These are phyloP conservation scores for Sphagnum tenellum DNA, from an alignment of 225 moss, liverwort and hornwort species.

Conservation along the genomic window DNA sequence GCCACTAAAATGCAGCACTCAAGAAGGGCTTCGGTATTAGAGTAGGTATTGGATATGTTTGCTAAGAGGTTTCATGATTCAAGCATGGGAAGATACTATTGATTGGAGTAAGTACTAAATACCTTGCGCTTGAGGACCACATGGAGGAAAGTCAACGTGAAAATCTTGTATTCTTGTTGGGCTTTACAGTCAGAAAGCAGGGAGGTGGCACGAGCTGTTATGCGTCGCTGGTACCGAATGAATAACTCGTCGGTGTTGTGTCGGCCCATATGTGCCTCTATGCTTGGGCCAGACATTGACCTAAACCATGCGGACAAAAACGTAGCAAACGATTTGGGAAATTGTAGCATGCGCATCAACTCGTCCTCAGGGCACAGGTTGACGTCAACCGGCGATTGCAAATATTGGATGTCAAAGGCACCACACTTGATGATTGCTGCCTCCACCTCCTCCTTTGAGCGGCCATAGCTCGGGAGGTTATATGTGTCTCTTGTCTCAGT, in stretches of 20 bases:
- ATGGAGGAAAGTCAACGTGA: no score
- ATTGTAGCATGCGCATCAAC: conserved; percentile 34
- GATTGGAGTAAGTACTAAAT: no score
- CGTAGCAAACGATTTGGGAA: not conserved
- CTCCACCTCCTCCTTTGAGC: no score
- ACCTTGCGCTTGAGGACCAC: no score
- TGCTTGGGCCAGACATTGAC: conserved; percentile 46
- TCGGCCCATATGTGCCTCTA: conserved; percentile 57
- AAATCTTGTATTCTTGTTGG: conserved; percentile 16
- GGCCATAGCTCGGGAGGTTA: conserved; percentile 1
- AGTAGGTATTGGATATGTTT: no score
- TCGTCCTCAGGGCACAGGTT: conserved; percentile 37
- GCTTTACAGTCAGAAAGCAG: conserved; percentile 12
- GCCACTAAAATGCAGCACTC: no score
- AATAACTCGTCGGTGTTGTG: conserved; percentile 45
- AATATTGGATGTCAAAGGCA: no score
- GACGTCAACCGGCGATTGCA: conserved; percentile 10
- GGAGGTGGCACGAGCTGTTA: conserved; percentile 24
- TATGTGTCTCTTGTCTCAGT: conserved; percentile 1
- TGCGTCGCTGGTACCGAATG: conserved; percentile 23
- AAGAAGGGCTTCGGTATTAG: no score
- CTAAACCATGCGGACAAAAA: conserved; percentile 65
- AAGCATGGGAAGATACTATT: no score
- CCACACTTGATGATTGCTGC: no score
- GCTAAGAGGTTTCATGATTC: no score